Conservation (phyloP, 225 moss, liverwort and hornwort genomes). For the Polytrichum commune region DNA sequence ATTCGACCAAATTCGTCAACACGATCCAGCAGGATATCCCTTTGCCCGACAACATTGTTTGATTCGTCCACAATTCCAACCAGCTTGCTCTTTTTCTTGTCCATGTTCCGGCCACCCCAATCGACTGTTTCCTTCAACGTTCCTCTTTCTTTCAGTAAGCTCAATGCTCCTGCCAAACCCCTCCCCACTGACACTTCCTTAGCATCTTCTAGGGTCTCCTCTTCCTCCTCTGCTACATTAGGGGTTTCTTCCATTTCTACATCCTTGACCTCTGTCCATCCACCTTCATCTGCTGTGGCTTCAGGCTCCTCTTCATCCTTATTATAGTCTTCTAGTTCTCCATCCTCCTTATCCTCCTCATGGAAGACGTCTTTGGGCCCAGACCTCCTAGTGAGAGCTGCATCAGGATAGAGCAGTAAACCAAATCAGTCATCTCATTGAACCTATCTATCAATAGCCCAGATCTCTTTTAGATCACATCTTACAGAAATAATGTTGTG, state of each 20-base stretch:
- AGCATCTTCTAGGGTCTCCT: conserved; percentile 65
- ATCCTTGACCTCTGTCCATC: conserved; percentile 96
- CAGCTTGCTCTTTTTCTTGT: conserved; percentile 98
- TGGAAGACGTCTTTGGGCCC: conserved; percentile 95
- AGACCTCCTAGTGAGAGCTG: conserved; percentile 83
- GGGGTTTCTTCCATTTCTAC: conserved; percentile 49
- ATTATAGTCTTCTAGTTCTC: conserved; percentile 62
- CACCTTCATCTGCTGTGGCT: conserved; percentile 39
- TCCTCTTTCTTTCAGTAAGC: conserved; percentile 87
- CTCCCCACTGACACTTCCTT: conserved; percentile 83
- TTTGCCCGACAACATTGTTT: conserved; percentile 87
- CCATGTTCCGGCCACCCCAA: conserved; percentile 99
- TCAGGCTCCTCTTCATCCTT: conserved; percentile 50
- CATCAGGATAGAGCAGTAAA: conserved; percentile 20
- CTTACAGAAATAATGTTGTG: too few species aligned
- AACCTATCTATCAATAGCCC: too few species aligned
- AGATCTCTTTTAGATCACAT: too few species aligned
- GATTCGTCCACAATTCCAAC: conserved; percentile 97
- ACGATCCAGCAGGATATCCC: conserved; percentile 93
- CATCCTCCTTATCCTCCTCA: conserved; percentile 96
- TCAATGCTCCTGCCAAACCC: conserved; percentile 87
- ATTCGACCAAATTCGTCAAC: conserved; percentile 98
- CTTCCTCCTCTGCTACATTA: conserved; percentile 56
- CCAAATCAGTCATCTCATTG: too few species aligned
- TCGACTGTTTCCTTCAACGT: conserved; percentile 94